Base-by-base conservation (phyloP, 2,329 filamentous ascomycete genomes). In the Aspergillus proliferans region DNA sequence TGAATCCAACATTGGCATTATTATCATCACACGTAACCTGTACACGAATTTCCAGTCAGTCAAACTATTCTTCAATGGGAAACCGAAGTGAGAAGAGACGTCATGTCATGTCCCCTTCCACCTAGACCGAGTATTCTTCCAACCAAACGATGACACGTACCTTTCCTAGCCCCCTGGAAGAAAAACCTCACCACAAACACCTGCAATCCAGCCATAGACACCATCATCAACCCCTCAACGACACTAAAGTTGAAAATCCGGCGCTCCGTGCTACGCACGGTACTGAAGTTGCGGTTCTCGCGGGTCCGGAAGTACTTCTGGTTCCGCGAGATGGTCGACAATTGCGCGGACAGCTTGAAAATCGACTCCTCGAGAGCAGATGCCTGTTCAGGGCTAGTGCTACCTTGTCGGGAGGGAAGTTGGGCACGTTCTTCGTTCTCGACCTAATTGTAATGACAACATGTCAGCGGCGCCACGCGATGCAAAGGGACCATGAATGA, bases 261-360 rank as follows among this genome's bases (percentile, higher is more conserved):
- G 68, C 83, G 83, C 78, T 98, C 93, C 38, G 93, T 98, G 75
- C 91, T 96, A 70, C 88, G 82, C 62, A 98, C 93, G 8, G 93
- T 98, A 75, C 88, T 94, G 75, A 98, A 97, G 75, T 98, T 98
- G 54, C 93, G 83, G 80, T 98, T 98, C 79, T 98, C 93, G 58
- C 93, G 85, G 2, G 93, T 98, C 55, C 94, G 87, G 84, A 98
- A 98, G 78, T 98, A 98, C 71, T 98, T 98, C 67, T 98, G 93
- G 76, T 95, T 96, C 64, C 93, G 83, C 39, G 88, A 90, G 66
- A 98, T 93, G 54, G 91, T 96, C 12, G 90, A 95, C 45, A 98
- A 76, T 67, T 95, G 89, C 55, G 88, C 85, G 10, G 90, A 95
- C 52, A 98, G 80, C 76, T 95, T 96, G 77, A 93, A 89, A 62